Conservation (phyloP, 1,284 basidiomycete genomes). For the Coniophora puteana region DNA sequence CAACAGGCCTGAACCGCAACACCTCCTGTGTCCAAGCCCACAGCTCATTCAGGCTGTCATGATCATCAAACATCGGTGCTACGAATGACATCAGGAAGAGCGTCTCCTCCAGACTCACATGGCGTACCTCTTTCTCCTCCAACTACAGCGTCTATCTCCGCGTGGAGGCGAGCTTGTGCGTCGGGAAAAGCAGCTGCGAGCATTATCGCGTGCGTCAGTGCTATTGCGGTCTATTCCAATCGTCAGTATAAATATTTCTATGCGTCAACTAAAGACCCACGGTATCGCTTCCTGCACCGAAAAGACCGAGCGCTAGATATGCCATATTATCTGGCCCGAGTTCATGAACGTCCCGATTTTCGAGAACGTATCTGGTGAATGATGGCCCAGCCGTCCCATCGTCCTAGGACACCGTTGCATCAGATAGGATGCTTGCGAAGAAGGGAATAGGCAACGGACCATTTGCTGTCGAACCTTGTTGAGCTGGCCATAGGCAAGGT, state of each 20-base stretch:
- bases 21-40: conserved; percentile 34
- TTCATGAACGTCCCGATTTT: conserved; percentile 43
- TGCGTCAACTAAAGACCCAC: too few species aligned
- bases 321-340: conserved; percentile 52
- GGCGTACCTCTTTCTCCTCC: conserved; percentile 27
- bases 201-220: conserved; percentile 39
- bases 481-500: background rate
- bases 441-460: background rate
- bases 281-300: conserved; percentile 65
- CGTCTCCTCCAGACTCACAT: background rate
- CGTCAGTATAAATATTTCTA: background rate
- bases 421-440: background rate
- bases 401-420: conserved; percentile 9
- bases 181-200: conserved; percentile 37
- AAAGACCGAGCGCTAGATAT: conserved; percentile 60
- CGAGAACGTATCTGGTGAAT: conserved; percentile 55
- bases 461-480: background rate
- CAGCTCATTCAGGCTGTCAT: conserved; percentile 27
- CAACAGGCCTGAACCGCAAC: conserved; percentile 35
- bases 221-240: conserved; percentile 34
- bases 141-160: conserved; percentile 34
- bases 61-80: conserved; percentile 33
- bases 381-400: conserved; percentile 31
- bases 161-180: conserved; percentile 33
- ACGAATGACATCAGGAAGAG: background rate